These are phyloP conservation scores for Boletus fagicola DNA, from an alignment of 768 basidiomycete species.

Conservation along the genomic window DNA sequence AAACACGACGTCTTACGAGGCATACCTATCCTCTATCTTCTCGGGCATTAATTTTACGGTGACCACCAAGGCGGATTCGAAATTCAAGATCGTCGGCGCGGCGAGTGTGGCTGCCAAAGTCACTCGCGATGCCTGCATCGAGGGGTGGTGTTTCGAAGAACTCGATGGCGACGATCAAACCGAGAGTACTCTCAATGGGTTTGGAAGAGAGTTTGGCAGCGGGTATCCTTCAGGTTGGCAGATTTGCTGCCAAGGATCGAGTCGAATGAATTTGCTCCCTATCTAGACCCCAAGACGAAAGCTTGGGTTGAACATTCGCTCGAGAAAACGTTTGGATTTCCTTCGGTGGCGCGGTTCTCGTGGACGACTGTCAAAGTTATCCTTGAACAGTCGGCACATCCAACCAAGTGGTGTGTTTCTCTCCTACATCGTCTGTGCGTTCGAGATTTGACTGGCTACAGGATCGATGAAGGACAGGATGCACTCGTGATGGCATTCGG, in stretches of 20 bases:
- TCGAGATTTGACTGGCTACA: constrained; percentile 28
- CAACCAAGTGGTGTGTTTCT: constrained; percentile 69
- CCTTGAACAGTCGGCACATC: constrained; percentile 76
- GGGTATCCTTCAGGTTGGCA: constrained; percentile 85
- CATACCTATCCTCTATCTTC: constrained; percentile 76
- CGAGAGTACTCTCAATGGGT: constrained; percentile 18
- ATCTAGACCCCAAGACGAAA: constrained; percentile 85
- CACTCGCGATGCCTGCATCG: constrained; percentile 87
- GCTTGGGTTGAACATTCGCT: constrained; percentile 76
- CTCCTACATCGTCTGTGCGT: neutral
- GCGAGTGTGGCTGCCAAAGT: constrained; percentile 99
- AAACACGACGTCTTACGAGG: constrained; percentile 79
- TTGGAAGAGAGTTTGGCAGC: constrained; percentile 55
- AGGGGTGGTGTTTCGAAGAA: constrained; percentile 83
- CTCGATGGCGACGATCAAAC: constrained; percentile 26
- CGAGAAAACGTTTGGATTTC: constrained; percentile 90
- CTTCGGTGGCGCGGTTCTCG: constrained; percentile 86
- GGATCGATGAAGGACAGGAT: constrained; percentile 84
- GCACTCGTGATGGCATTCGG: constrained; percentile 75
- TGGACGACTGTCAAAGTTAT: constrained; percentile 91
- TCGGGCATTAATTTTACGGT: constrained; percentile 88
- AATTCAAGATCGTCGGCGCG: constrained; percentile 95
- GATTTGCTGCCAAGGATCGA: neutral
- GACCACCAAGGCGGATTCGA: constrained; percentile 88
- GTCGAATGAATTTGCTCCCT: neutral